Evolutionary conservation across 2,329 filamentous ascomycete genomes (phyloP), one percentile per base, ranked within the genome.

Genomic region (Colletotrichum liaoningense): DNA sequence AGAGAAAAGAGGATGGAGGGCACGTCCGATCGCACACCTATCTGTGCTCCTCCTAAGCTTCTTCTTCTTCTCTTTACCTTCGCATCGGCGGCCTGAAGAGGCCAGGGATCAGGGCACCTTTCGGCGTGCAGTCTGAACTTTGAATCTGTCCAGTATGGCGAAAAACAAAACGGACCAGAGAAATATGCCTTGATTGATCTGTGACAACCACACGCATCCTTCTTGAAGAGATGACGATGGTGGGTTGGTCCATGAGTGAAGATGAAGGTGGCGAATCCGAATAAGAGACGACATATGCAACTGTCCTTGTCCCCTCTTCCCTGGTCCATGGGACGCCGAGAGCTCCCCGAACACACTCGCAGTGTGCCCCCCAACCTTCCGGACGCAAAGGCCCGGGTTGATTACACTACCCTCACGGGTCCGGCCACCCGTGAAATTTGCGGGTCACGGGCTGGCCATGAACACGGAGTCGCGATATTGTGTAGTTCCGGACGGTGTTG

Each of bases 61-160:
- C 38, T 22, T 16, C 19, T 60, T 54, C n/a, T 26, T 11, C 22
- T 46, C 63, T 66, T 30, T 58, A 33, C 14, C 35, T 46, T 73
- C 70, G 70, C 70, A 70, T 70, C 70, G 67, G 70, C 60, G 56
- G 60, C 62, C 60, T 52, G 59, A 55, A 60, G 59, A 22, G 60
- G 28, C 42, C 46, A 19, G 54, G 54, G 70, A 60, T 56, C 60
- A 70, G 55, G 70, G 70, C 67, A 38, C 42, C 59, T 57, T 49
- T 60, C 62, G 56, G 54, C 16, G 22, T 70, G 19, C 67, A 42
- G 60, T 70, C 67, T 73, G 70, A 73, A 73, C 70, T 70, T 57
- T 70, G 63, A 66, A 55, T n/a, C n/a, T 70, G 49, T 49, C 42
- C 22, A 24, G n/a, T 56, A 49, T 65, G 60, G 70, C 65, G 59